Evolutionary conservation across 2,329 filamentous ascomycete species (phyloP), one percentile per base, ranked within the genome.

Genomic region (Capronia coronata): DNA sequence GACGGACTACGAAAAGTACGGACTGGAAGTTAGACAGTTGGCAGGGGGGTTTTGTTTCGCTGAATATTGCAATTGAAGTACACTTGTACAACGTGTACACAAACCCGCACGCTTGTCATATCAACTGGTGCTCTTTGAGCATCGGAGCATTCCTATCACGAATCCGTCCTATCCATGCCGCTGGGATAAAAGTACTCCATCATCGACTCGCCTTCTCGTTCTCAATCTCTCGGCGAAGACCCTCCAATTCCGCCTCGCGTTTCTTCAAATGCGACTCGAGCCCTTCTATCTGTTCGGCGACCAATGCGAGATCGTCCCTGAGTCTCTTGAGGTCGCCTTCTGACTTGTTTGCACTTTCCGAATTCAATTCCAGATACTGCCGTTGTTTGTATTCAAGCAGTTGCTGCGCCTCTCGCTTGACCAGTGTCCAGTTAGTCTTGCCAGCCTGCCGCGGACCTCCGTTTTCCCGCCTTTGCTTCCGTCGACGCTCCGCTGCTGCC

Each of bases 211-310:
- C 71, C 74, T 86, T 93, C 77, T 91, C 90, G 18, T 87, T 84
- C 62, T 96, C 89, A 68, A 97, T 85, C 71, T 96, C 83, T 64
- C 80, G 75, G 68, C 81, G 79, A 65, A 97, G 65, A 66, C 87
- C 84, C 41, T 85, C 81, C 62, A 98, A 71, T 23, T 83, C 79
- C 58, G 83, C 79, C 68, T 91, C 80, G 54, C 93, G 77, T 58
- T 82, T 82, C 62, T 80, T 77, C 63, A 96, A 71, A 73, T 98
- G 93, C 54, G 75, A 71, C 72, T 94, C 89, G 58, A 98, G 68
- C 1, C 90, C 89, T 58, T 96, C 89, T 1, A 98, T 83, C 74
- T 98, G 91, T 70, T 97, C 91, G 63, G 80, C 84, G n/a, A 98
- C 87, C 39, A 87, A 86, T 62, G 85, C 79, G 65, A 98, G 78